Percentiles rank a stretch among this genome's conserved stretches.
Evolutionary conservation across 2,329 filamentous ascomycete species (phyloP).

Genomic region (Beauveria rudraprayagi): DNA sequence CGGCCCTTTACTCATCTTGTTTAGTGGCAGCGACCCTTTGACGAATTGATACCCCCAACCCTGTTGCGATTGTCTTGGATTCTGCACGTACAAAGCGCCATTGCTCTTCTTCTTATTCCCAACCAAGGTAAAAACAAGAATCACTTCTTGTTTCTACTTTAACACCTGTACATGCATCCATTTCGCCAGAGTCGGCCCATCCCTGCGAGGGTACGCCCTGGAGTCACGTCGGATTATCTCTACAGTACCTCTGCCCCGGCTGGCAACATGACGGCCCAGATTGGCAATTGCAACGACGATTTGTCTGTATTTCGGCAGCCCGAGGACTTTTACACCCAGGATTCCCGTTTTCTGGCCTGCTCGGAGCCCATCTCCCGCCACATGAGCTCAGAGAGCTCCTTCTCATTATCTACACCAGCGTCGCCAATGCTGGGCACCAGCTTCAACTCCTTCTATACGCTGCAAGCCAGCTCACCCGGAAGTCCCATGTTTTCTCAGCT

Average conservation of each 20-base stretch:
- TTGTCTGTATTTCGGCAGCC: neutral
- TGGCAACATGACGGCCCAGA: slow-evolving; percentile 1
- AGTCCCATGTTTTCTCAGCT: slow-evolving; percentile 10
- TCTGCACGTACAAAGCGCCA: neutral
- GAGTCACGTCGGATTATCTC: neutral
- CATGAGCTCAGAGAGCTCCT: slow-evolving; percentile 23
- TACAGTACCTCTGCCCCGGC: slow-evolving; percentile 7
- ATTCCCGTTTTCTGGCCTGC: slow-evolving; percentile 5
- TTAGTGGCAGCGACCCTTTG: neutral
- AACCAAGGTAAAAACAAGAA: neutral
- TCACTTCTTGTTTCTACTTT: slow-evolving; percentile 1
- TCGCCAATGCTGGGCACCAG: slow-evolving; percentile 18
- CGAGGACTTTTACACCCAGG: neutral
- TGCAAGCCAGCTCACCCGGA: slow-evolving; percentile 12
- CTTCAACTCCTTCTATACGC: slow-evolving; percentile 13
- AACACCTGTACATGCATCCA: slow-evolving; percentile 4
- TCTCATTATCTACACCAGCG: slow-evolving; percentile 19
- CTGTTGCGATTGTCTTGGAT: neutral
- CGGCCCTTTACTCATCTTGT: neutral
- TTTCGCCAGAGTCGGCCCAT: slow-evolving; percentile 8
- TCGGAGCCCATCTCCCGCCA: slow-evolving; percentile 20
- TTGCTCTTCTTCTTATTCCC: neutral
- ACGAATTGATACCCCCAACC: neutral
- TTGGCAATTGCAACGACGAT: neutral
- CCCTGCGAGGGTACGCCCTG: slow-evolving; percentile 1